Evolutionary conservation across 2,329 filamentous ascomycete genomes (phyloP).

Genomic region (Gnomoniopsis sp.): DNA sequence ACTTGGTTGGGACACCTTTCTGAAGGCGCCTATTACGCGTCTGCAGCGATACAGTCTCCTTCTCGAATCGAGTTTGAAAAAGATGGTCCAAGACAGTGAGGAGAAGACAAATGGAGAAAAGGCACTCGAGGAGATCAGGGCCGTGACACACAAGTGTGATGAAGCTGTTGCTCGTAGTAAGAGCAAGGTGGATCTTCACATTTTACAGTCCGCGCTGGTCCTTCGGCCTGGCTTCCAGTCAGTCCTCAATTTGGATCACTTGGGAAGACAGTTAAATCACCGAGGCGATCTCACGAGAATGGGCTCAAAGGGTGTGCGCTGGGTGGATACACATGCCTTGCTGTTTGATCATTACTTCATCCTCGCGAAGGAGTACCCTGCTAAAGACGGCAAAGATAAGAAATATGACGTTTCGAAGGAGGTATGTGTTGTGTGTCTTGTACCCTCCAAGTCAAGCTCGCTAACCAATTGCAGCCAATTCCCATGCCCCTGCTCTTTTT

Average conservation of each 20-base stretch:
- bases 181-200: slow-evolving; percentile 84
- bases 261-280: slow-evolving; percentile 86
- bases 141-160: slow-evolving; percentile 87
- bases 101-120: slow-evolving; percentile 81
- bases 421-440: slow-evolving; percentile 33
- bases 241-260: slow-evolving; percentile 86
- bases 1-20: slow-evolving; percentile 88
- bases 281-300: slow-evolving; percentile 86
- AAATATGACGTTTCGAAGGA: slow-evolving; percentile 94
- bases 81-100: slow-evolving; percentile 78
- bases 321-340: slow-evolving; percentile 90
- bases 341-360: slow-evolving; percentile 97
- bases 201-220: slow-evolving; percentile 78
- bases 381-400: slow-evolving; percentile 68
- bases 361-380: slow-evolving; percentile 73
- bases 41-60: slow-evolving; percentile 87
- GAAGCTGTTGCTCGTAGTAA: slow-evolving; percentile 87
- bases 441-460: background rate
- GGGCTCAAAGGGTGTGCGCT: slow-evolving; percentile 84
- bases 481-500: slow-evolving; percentile 94
- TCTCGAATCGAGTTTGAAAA: slow-evolving; percentile 77
- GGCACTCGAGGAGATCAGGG: slow-evolving; percentile 88
- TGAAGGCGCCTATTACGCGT: slow-evolving; percentile 90
- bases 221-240: slow-evolving; percentile 84
- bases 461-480: slow-evolving; percentile 60